phyloP scores from a whole-genome alignment of 2,329 filamentous ascomycete species.

The Phaeoacremonium minimum region DNA sequence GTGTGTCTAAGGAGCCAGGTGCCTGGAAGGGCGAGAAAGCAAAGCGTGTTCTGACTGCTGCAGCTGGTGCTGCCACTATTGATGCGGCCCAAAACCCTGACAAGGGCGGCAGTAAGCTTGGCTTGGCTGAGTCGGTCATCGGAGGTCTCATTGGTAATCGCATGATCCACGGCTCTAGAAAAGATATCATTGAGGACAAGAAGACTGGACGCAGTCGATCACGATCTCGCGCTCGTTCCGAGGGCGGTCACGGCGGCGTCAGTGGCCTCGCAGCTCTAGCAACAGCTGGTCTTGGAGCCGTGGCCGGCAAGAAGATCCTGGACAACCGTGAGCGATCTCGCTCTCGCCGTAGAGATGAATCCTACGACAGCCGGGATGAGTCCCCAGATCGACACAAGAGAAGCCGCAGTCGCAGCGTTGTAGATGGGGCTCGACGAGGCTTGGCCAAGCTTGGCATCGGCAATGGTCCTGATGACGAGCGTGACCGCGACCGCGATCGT shows the following conservation, averaged over 20 bases:
- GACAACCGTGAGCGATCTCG: conserved; percentile 38
- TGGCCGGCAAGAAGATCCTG: conserved; percentile 57
- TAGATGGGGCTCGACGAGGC: conserved; percentile 56
- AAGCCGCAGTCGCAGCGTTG: conserved; percentile 62
- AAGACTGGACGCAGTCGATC: conserved; percentile 63
- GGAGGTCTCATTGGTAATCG: conserved; percentile 85
- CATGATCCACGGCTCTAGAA: conserved; percentile 74
- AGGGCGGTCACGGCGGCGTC: conserved; percentile 34
- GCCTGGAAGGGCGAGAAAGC: conserved; percentile 89
- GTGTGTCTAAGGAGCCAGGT: conserved; percentile 82
- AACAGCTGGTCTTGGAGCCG: conserved; percentile 56
- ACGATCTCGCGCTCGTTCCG: conserved; percentile 59
- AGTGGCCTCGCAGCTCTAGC: conserved; percentile 58
- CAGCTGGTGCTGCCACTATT: conserved; percentile 78
- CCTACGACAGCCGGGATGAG: conserved; percentile 33
- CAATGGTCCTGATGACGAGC: conserved; percentile 34
- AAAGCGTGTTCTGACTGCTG: conserved; percentile 85
- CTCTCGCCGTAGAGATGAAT: conserved; percentile 47
- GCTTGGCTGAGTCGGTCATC: conserved; percentile 81
- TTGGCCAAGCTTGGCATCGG: conserved; percentile 60
- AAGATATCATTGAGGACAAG: conserved; percentile 59
- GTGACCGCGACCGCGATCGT: conserved; percentile 22
- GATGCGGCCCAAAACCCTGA: conserved; percentile 70
- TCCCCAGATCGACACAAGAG: conserved; percentile 36
- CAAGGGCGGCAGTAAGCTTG: conserved; percentile 76